phyloP scores from a whole-genome alignment of 192 early-diverging fungal species.

The Mycoemilia scoparia region DNA sequence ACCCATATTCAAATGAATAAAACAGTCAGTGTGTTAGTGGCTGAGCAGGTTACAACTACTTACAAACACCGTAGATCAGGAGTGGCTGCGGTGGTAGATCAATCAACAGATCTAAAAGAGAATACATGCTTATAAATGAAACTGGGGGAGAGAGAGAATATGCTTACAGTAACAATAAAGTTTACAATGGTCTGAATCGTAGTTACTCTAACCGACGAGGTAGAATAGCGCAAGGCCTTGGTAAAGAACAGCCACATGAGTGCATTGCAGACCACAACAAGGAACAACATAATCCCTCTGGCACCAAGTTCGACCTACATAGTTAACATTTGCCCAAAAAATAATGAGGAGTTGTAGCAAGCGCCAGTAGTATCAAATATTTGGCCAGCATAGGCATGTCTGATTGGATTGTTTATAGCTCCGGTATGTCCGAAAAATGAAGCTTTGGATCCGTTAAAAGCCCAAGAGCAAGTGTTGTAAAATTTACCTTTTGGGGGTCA shows the following conservation, averaged over 20 bases:
- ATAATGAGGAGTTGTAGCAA: neutral
- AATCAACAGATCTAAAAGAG: no score
- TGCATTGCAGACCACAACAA: slow-evolving; percentile 53
- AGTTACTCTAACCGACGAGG: slow-evolving; percentile 57
- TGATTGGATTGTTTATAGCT: slow-evolving; percentile 9
- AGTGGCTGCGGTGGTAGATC: no score
- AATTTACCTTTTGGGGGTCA: no score
- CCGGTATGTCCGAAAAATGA: slow-evolving; percentile 7
- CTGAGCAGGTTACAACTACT: no score
- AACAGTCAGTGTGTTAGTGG: no score
- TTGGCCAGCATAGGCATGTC: slow-evolving; percentile 1
- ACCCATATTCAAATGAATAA: no score
- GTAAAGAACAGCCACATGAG: slow-evolving; percentile 83
- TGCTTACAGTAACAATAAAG: slow-evolving; percentile 57
- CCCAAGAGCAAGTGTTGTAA: no score
- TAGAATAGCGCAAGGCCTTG: slow-evolving; percentile 54
- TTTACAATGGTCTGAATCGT: slow-evolving; percentile 63
- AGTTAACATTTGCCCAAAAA: slow-evolving; percentile 5
- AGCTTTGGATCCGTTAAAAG: no score
- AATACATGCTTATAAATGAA: no score
- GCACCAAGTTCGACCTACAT: no score
- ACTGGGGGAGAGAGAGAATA: no score
- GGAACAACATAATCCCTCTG: slow-evolving; percentile 31
- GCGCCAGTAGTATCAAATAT: neutral
- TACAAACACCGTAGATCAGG: no score